These are phyloP conservation scores for Corynespora cassiicola DNA, from an alignment of 2,329 filamentous ascomycete genomes.

Conservation along the genomic window DNA sequence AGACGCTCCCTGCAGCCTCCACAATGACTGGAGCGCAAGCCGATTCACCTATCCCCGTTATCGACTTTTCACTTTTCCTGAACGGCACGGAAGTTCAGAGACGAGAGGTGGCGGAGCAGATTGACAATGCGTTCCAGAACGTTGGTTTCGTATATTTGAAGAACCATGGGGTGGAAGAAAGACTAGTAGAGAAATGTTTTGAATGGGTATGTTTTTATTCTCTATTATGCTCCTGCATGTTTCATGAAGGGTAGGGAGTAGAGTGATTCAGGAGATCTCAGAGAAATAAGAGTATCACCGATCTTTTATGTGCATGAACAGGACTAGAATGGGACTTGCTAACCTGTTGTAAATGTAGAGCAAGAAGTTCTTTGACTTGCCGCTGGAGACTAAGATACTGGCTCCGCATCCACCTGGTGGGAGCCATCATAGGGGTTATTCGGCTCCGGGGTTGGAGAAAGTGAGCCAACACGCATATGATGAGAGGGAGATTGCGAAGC, in stretches of 20 bases:
- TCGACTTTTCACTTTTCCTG: constrained; percentile 35
- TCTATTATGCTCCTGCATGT: neutral
- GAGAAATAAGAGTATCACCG: no score
- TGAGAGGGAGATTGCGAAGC: constrained; percentile 18
- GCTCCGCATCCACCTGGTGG: constrained; percentile 49
- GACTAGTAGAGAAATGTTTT: constrained; percentile 36
- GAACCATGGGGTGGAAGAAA: constrained; percentile 44
- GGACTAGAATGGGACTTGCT: no score
- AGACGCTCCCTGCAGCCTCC: no score
- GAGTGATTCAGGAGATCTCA: no score
- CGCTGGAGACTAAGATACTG: constrained; percentile 41
- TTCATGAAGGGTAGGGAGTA: no score
- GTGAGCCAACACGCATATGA: constrained; percentile 38
- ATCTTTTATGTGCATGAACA: no score
- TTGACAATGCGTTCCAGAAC: constrained; percentile 46
- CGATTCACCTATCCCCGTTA: constrained; percentile 31
- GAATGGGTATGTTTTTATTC: constrained; percentile 35
- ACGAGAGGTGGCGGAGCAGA: constrained; percentile 32
- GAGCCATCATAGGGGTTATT: constrained; percentile 49
- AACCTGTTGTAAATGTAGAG: constrained; percentile 18
- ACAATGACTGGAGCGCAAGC: no score
- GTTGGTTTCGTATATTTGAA: constrained; percentile 52
- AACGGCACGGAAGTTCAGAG: constrained; percentile 20
- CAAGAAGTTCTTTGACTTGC: constrained; percentile 47
- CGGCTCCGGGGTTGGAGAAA: constrained; percentile 45